Evolutionary conservation across 2,329 filamentous ascomycete species (phyloP).

Genomic region (Verticillium albo-atrum): DNA sequence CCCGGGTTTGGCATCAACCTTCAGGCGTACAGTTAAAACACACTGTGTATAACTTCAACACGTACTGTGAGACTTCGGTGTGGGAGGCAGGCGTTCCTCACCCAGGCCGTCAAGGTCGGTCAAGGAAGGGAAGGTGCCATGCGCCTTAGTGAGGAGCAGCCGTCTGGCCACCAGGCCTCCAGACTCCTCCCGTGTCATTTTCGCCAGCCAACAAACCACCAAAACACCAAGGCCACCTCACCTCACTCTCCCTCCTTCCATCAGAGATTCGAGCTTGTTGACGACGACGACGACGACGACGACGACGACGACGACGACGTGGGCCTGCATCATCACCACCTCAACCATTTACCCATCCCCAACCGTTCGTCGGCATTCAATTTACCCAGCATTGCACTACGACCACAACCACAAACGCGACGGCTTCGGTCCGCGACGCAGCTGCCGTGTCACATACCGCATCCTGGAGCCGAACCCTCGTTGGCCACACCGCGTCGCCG

Average conservation of each 20-base stretch:
- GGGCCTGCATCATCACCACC: neutral
- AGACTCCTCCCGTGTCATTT: neutral
- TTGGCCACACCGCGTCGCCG: neutral
- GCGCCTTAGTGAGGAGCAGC: neutral
- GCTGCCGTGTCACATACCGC: neutral
- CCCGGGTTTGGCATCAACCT: too few relatives aligned
- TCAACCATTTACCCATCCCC: neutral
- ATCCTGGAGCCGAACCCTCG: neutral
- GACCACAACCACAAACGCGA: neutral
- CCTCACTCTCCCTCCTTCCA: neutral
- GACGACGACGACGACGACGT: too few relatives aligned
- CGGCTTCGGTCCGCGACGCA: neutral
- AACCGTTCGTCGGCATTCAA: neutral
- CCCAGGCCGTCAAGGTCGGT: neutral
- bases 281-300: too few relatives aligned
- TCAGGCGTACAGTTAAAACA: too few relatives aligned
- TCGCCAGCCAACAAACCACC: neutral
- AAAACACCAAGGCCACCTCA: neutral
- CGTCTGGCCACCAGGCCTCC: neutral
- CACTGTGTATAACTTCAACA: too few relatives aligned
- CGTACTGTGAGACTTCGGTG: too few relatives aligned
- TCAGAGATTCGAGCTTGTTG: neutral
- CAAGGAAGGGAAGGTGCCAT: neutral
- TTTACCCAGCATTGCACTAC: neutral
- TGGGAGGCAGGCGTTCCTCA: neutral